Conservation (phyloP, 1,139 yeast species). For the Meyerozyma athensensis region DNA sequence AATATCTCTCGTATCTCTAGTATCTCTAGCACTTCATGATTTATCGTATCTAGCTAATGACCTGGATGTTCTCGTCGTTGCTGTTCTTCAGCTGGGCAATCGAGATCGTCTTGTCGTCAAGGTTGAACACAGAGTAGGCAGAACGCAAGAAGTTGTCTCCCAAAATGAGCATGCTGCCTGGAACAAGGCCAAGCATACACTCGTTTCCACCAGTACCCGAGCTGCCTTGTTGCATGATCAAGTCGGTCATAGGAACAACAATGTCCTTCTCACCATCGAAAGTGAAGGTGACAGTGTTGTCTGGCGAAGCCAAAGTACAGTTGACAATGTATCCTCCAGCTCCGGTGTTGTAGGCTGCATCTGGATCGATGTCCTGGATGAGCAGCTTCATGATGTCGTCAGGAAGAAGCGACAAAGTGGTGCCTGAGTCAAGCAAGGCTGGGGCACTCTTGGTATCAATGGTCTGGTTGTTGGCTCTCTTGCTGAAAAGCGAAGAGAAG, state of each 20-base stretch:
- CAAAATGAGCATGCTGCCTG: slow-evolving; percentile 16
- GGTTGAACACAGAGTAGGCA: slow-evolving; percentile 33
- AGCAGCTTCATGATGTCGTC: slow-evolving; percentile 15
- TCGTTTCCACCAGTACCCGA: background rate
- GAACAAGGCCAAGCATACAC: slow-evolving; percentile 16
- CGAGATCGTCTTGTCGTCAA: slow-evolving; percentile 33
- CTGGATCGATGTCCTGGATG: slow-evolving; percentile 14
- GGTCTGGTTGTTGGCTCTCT: slow-evolving; percentile 11
- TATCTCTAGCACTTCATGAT: background rate
- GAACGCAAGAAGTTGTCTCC: slow-evolving; percentile 38
- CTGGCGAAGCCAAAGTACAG: slow-evolving; percentile 24
- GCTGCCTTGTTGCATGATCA: slow-evolving; percentile 9
- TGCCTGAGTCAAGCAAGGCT: slow-evolving; percentile 39
- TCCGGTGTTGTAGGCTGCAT: slow-evolving; percentile 15
- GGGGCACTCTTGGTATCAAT: slow-evolving; percentile 18
- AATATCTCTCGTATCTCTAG: background rate
- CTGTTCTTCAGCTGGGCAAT: slow-evolving; percentile 34
- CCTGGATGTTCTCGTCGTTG: slow-evolving; percentile 19
- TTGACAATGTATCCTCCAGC: slow-evolving; percentile 22
- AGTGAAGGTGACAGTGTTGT: slow-evolving; percentile 22
- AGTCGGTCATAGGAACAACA: slow-evolving; percentile 22
- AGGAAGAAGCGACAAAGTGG: slow-evolving; percentile 30
- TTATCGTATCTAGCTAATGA: slow-evolving; percentile 4
- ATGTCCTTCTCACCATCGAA: slow-evolving; percentile 22
- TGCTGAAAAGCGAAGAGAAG: background rate